phyloP scores from a whole-genome alignment of 805 yeast genomes.

The fission yeast (Schizosaccharomyces pombe) region DNA sequence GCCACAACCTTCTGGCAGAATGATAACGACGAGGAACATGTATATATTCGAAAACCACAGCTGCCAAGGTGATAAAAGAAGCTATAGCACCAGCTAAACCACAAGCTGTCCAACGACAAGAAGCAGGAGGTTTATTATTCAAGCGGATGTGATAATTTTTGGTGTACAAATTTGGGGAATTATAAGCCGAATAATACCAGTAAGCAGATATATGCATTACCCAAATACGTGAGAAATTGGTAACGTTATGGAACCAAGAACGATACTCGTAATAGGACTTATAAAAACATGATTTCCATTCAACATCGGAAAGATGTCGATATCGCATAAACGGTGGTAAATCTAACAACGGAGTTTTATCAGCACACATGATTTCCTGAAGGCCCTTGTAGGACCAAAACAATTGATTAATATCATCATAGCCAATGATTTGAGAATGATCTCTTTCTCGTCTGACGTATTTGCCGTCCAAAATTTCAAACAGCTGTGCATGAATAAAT shows the following conservation, averaged over 20 bases:
- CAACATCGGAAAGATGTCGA: conserved; percentile 69
- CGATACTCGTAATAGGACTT: conserved; percentile 89
- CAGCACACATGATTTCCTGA: conserved; percentile 69
- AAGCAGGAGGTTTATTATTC: conserved; percentile 66
- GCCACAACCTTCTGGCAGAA: conserved; percentile 88
- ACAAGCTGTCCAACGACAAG: conserved; percentile 77
- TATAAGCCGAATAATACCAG: conserved; percentile 91
- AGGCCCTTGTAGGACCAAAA: conserved; percentile 99
- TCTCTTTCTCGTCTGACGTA: conserved; percentile 45
- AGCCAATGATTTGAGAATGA: conserved; percentile 41
- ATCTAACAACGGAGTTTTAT: conserved; percentile 78
- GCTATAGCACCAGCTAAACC: conserved; percentile 90
- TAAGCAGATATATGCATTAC: conserved; percentile 67
- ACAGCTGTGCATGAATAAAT: conserved; percentile 46
- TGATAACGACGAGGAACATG: conserved; percentile 97
- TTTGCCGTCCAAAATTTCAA: conserved; percentile 29
- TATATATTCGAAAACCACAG: conserved; percentile 80
- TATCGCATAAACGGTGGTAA: conserved; percentile 77
- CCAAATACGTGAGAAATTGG: conserved; percentile 97
- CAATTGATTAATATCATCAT: conserved; percentile 94
- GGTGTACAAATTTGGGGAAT: conserved; percentile 79
- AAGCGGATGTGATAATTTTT: conserved; percentile 60
- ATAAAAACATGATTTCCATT: conserved; percentile 78
- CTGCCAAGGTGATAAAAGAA: conserved; percentile 51
- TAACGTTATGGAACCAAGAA: conserved; percentile 88